Conservation (phyloP, 139 green algal species). For the Tetraselmis striata region DNA sequence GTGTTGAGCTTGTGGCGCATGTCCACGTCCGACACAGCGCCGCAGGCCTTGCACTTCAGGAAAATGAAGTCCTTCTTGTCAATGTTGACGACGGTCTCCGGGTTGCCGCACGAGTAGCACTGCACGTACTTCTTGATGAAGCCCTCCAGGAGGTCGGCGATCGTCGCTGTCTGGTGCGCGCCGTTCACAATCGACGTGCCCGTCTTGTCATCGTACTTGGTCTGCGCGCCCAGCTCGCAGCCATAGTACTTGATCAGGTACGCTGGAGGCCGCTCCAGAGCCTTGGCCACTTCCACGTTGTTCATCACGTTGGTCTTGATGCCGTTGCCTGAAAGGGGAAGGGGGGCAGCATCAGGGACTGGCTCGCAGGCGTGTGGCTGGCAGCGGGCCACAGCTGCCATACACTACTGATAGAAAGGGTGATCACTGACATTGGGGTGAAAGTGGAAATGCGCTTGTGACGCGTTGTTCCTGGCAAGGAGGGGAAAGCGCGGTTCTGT, state of each 20-base stretch:
- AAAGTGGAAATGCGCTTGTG: too few relatives aligned
- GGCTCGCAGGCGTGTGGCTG: too few relatives aligned
- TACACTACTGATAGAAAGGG: too few relatives aligned
- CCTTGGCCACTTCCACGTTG: constrained; percentile 97
- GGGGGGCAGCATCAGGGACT: not conserved
- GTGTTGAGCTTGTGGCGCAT: constrained; percentile 94
- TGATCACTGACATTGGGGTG: too few relatives aligned
- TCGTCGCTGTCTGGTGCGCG: constrained; percentile 62
- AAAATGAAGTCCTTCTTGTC: constrained; percentile 74
- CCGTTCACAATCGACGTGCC: constrained; percentile 95
- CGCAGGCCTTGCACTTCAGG: constrained; percentile 92
- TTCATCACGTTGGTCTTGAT: constrained; percentile 99
- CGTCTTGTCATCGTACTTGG: constrained; percentile 88
- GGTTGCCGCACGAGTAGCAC: constrained; percentile 96
- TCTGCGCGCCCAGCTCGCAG: constrained; percentile 93
- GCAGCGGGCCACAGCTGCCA: too few relatives aligned
- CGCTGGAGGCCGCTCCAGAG: constrained; percentile 81
- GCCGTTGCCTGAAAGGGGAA: constrained; percentile 65
- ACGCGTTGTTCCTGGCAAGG: too few relatives aligned
- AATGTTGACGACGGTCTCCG: constrained; percentile 92
- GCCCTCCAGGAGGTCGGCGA: constrained; percentile 82
- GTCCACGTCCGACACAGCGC: constrained; percentile 82
- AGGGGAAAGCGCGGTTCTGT: too few relatives aligned
- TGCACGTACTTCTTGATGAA: constrained; percentile 99
- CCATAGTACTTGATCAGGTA: constrained; percentile 97